Evolutionary conservation across 2,329 filamentous ascomycete genomes (phyloP).

Genomic region (Samsoniella hepiali): DNA sequence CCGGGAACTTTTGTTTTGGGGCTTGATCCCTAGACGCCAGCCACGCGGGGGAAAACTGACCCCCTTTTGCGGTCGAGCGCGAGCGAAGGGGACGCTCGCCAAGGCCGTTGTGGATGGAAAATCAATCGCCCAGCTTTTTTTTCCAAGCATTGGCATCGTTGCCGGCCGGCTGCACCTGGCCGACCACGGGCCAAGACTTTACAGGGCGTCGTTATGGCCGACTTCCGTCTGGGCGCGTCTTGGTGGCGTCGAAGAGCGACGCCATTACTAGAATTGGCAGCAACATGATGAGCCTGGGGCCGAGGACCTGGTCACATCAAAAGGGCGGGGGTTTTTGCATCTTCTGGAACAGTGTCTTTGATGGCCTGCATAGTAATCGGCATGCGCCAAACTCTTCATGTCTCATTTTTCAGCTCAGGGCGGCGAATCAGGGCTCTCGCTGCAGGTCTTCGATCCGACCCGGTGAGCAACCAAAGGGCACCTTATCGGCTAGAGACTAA

Average conservation of each 20-base stretch:
- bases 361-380: too few relatives aligned
- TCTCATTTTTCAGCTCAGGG: not conserved
- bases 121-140: constrained; percentile 6
- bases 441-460: not conserved
- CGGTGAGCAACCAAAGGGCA: not conserved
- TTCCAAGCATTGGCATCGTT: not conserved
- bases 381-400: not conserved
- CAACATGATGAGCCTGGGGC: not conserved
- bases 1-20: constrained; percentile 6
- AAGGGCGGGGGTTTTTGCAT: not conserved
- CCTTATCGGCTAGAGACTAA: not conserved
- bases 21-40: constrained; percentile 5
- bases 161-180: not conserved
- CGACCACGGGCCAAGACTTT: constrained; percentile 4
- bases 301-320: not conserved
- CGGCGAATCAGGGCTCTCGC: not conserved
- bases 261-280: not conserved
- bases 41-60: not conserved
- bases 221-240: constrained; percentile 8
- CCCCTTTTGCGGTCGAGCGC: not conserved
- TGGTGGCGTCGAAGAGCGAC: not conserved
- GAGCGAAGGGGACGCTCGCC: not conserved
- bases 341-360: not conserved
- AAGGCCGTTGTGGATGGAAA: not conserved
- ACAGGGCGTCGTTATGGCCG: not conserved